Percentiles rank a stretch among this genome's conserved stretches.
These are phyloP conservation scores for Scalesia atractyloides DNA, from an alignment of 129 eudicot genomes.

Conservation along the genomic window DNA sequence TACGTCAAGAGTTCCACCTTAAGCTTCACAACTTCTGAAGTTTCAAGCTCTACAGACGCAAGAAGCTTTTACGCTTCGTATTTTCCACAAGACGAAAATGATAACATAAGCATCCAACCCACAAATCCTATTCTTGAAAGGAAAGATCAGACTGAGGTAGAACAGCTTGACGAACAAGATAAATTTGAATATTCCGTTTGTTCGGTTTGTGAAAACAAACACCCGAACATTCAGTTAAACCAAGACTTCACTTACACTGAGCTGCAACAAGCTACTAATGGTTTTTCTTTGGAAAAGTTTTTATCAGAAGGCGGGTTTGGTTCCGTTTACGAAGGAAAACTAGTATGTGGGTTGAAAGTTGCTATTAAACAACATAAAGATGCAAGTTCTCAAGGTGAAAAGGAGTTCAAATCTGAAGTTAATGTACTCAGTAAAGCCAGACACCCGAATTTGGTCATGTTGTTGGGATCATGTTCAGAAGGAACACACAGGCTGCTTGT, in stretches of 20 bases:
- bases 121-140: conserved; percentile 9
- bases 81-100: conserved; percentile 21
- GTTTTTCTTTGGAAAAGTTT: conserved; percentile 48
- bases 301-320: conserved; percentile 86
- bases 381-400: conserved; percentile 70
- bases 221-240: conserved; percentile 49
- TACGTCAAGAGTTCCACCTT: conserved; percentile 33
- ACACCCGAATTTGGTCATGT: conserved; percentile 67
- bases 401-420: conserved; percentile 80
- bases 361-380: conserved; percentile 71
- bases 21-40: conserved; percentile 31
- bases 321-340: conserved; percentile 52
- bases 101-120: conserved; percentile 1
- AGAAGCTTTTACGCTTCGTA: conserved; percentile 13
- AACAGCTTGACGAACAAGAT: conserved; percentile 17
- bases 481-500: conserved; percentile 75
- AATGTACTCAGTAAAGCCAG: conserved; percentile 62
- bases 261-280: conserved; percentile 54
- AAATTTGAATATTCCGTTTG: conserved; percentile 43
- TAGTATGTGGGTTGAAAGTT: conserved; percentile 50
- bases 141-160: conserved; percentile 8
- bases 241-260: conserved; percentile 57
- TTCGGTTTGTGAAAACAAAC: conserved; percentile 52
- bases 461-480: conserved; percentile 73
- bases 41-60: conserved; percentile 30